Evolutionary conservation across 1,139 yeast species (phyloP).

Genomic region (Suhomyces bokatorum): DNA sequence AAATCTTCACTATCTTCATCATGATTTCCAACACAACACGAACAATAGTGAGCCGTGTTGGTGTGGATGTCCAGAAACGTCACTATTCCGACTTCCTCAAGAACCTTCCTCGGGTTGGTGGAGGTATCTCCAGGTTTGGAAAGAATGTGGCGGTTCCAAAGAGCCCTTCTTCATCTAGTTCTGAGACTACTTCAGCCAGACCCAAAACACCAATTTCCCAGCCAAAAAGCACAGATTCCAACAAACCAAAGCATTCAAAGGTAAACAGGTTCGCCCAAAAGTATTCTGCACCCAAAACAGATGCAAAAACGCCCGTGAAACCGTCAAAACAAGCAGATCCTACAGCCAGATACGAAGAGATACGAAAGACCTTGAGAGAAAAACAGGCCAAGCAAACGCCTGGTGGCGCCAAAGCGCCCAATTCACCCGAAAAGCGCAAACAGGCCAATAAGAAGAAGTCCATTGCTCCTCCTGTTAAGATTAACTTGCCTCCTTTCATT

Average conservation of each 20-base stretch:
- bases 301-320: conserved; percentile 1
- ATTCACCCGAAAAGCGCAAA: neutral
- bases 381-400: conserved; percentile 15
- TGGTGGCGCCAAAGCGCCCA: neutral
- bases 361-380: conserved; percentile 16
- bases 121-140: conserved; percentile 25
- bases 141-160: conserved; percentile 9
- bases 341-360: conserved; percentile 20
- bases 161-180: neutral
- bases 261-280: conserved; percentile 33
- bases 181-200: neutral
- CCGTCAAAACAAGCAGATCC: conserved; percentile 12
- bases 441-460: conserved; percentile 17
- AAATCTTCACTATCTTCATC: neutral
- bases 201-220: neutral
- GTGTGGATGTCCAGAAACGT: conserved; percentile 6
- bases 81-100: conserved; percentile 25
- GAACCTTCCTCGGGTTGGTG: conserved; percentile 29
- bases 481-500: conserved; percentile 70
- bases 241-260: conserved; percentile 2
- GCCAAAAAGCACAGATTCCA: neutral
- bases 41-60: neutral
- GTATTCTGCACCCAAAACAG: conserved; percentile 14
- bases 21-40: conserved; percentile 3
- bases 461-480: conserved; percentile 26